Conservation (phyloP, 495 filamentous ascomycete genomes). For the Aspergillus ostianus region DNA sequence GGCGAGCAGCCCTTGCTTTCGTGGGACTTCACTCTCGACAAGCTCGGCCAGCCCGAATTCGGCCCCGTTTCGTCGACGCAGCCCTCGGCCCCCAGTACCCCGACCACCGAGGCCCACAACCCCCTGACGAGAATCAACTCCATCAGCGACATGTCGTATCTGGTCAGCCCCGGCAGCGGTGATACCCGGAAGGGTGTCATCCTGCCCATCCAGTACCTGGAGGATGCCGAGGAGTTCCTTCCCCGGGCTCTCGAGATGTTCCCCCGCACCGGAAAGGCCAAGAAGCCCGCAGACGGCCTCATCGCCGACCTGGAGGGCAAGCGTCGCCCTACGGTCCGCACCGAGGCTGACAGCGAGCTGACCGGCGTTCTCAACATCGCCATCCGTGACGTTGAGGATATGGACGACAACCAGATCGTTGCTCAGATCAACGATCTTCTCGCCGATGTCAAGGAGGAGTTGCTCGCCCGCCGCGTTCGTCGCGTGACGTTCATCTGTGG, state of each 20-base stretch:
- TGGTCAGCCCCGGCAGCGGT: conserved; percentile 61
- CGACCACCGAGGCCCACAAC: conserved; percentile 54
- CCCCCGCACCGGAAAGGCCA: conserved; percentile 50
- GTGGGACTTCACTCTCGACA: conserved; percentile 94
- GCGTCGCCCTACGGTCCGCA: conserved; percentile 57
- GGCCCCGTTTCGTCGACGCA: conserved; percentile 71
- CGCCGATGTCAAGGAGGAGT: conserved; percentile 78
- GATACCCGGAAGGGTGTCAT: conserved; percentile 94
- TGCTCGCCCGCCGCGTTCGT: conserved; percentile 75
- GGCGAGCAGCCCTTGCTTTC: conserved; percentile 77
- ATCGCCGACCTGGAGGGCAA: conserved; percentile 72
- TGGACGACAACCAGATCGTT: conserved; percentile 79
- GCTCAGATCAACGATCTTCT: conserved; percentile 70
- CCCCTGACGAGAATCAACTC: conserved; percentile 81
- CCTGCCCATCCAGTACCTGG: conserved; percentile 85
- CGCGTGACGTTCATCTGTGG: conserved; percentile 96
- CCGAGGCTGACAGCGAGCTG: conserved; percentile 68
- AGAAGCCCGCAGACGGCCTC: conserved; percentile 46
- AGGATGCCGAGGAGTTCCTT: conserved; percentile 87
- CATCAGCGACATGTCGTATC: conserved; percentile 93
- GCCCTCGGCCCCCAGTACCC: conserved; percentile 84
- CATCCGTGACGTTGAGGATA: conserved; percentile 82
- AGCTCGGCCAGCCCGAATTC: conserved; percentile 86
- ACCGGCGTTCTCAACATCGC: conserved; percentile 90
- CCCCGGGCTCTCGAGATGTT: conserved; percentile 79